Percentiles rank a stretch among this genome's conserved stretches.
Conservation (phyloP, 2,329 filamentous ascomycete genomes). For the Fusarium sp. region DNA sequence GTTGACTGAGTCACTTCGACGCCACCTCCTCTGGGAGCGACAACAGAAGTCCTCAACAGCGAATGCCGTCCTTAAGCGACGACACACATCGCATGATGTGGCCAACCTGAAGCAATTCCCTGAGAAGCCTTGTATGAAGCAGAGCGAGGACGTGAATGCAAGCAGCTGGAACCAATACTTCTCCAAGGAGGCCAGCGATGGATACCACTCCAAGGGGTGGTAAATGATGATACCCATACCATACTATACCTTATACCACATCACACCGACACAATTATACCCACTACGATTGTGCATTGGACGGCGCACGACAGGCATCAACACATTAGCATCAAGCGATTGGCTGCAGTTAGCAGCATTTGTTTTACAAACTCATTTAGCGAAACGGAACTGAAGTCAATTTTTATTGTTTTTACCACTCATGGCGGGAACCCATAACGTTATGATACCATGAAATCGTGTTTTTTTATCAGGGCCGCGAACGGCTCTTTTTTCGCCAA, state of each 20-base stretch:
- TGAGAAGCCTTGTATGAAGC: constrained; percentile 70
- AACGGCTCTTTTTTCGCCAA: constrained; percentile 34
- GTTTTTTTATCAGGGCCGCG: constrained; percentile 36
- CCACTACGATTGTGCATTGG: constrained; percentile 45
- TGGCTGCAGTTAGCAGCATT: constrained; percentile 43
- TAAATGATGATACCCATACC: constrained; percentile 44
- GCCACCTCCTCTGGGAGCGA: constrained; percentile 93
- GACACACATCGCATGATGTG: constrained; percentile 91
- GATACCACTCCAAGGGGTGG: constrained; percentile 59
- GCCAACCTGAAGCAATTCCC: constrained; percentile 88
- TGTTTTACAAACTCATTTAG: constrained; percentile 37
- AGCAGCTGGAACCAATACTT: constrained; percentile 89
- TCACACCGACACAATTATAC: constrained; percentile 37
- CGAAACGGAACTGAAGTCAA: constrained; percentile 29
- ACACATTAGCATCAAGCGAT: constrained; percentile 46
- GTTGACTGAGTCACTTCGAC: constrained; percentile 89
- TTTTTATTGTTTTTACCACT: constrained; percentile 35
- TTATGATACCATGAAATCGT: constrained; percentile 50
- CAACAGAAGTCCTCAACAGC: constrained; percentile 92
- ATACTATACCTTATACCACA: constrained; percentile 21
- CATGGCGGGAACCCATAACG: constrained; percentile 41
- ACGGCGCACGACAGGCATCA: constrained; percentile 47
- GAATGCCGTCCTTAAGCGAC: constrained; percentile 87
- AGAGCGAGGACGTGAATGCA: constrained; percentile 71
- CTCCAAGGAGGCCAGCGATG: constrained; percentile 74